Evolutionary conservation across 164 flowering plant species (phyloP), one percentile per base, ranked within the genome.

Genomic region (Dillenia turbinata): DNA sequence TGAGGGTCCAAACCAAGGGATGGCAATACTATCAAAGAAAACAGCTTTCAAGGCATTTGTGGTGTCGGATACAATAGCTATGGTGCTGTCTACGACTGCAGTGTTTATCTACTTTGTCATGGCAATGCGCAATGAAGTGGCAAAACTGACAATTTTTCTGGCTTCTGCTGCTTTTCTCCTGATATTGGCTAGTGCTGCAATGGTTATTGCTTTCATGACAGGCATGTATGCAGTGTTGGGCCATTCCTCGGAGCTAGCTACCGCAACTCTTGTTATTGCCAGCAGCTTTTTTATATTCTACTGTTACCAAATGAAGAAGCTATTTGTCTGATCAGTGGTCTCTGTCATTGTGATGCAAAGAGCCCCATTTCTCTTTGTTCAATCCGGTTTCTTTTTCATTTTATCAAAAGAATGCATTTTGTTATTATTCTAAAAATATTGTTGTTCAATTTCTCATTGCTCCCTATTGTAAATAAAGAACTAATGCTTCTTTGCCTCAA

Each of bases 191-290:
- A 11, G 14, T 5, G 43, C 44, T 22, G 56, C 56, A 12, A 47
- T 62, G 65, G 47, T 62, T 47, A 13, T 52, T 9, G 65, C 65
- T 50, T 62, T 62, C 5, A 19, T 52, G 46, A 52, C 65, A 8
- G 65, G 65, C 22, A 49, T 52, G 19, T 62, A 50, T 5, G 49
- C 40, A 33, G 40, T 33, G 40, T 33, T 33, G 9, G 1, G 57
- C 44, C n/a, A 62, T 33, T 43, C 65, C 46, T 11, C 7, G 13
- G 52, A 2, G 10, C 59, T 56, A 17, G n/a, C 33, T 16, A 7
- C 46, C 17, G 61, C 49, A 13, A n/a, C 17, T 33, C 40, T 33
- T 33, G 40, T 33, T 33, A 4, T 33, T 33, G 40, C 40, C 5
- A 5, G 40, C 40, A 4, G 40, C 40, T 33, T 33, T 6, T 33